These are phyloP conservation scores for Bassia scoparia DNA, from an alignment of 148 eudicot species.

Conservation along the genomic window DNA sequence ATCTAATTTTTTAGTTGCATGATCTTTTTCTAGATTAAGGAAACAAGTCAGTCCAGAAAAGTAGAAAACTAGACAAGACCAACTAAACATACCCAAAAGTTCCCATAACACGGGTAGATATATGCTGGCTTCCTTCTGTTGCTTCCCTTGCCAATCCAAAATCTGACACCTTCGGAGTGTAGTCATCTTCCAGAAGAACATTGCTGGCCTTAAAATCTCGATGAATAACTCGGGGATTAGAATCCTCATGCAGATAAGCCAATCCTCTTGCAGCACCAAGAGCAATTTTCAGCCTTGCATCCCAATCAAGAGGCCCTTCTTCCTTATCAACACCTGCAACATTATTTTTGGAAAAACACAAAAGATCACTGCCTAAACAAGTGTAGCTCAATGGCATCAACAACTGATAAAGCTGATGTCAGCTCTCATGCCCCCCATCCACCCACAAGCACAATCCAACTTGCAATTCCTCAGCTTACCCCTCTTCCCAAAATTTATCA, in stretches of 20 bases:
- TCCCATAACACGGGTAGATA: conserved; percentile 99
- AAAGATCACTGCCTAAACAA: not conserved
- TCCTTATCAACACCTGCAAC: conserved; percentile 63
- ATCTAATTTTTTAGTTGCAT: not conserved
- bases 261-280: conserved; percentile 98
- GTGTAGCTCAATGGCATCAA: not conserved
- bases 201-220: conserved; percentile 96
- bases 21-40: not conserved
- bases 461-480: too few species aligned
- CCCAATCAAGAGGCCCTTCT: conserved; percentile 85
- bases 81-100: conserved; percentile 77
- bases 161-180: conserved; percentile 94
- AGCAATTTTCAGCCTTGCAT: conserved; percentile 92
- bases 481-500: too few species aligned
- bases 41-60: not conserved
- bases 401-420: too few species aligned
- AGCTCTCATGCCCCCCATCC: too few species aligned
- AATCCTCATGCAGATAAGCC: conserved; percentile 98
- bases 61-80: conserved; percentile 6
- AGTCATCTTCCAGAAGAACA: conserved; percentile 86
- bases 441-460: too few species aligned
- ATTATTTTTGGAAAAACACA: conserved; percentile 13
- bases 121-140: conserved; percentile 90
- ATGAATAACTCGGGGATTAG: conserved; percentile 98
- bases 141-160: conserved; percentile 99